Evolutionary conservation across 331 rosid genomes (phyloP).

Genomic region (Ulmus americana): DNA sequence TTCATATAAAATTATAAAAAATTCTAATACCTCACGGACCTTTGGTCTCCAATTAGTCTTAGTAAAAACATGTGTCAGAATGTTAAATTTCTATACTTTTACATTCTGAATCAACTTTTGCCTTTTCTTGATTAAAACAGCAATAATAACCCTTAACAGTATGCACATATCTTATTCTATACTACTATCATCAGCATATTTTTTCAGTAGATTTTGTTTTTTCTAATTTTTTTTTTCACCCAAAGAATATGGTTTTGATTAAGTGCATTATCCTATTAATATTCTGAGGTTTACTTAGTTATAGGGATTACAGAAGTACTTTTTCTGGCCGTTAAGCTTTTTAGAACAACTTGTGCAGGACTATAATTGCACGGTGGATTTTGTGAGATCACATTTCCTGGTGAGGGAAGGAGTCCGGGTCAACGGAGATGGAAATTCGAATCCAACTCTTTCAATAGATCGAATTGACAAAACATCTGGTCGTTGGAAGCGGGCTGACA

Average conservation of each 20-base stretch:
- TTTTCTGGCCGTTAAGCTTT: conserved; percentile 15
- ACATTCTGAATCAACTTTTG: background rate
- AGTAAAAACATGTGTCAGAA: too few relatives aligned
- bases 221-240: too few relatives aligned
- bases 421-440: conserved; percentile 62
- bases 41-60: too few relatives aligned
- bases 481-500: conserved; percentile 86
- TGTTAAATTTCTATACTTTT: background rate
- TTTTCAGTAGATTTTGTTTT: background rate
- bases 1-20: too few relatives aligned
- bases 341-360: conserved; percentile 57
- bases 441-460: conserved; percentile 85
- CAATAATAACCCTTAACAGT: conserved; percentile 2
- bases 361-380: conserved; percentile 65
- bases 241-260: too few relatives aligned
- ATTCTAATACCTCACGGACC: too few relatives aligned
- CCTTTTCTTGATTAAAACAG: background rate
- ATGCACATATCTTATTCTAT: background rate
- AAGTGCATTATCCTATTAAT: too few relatives aligned
- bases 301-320: conserved; percentile 7
- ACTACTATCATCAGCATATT: background rate
- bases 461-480: conserved; percentile 71
- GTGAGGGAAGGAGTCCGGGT: conserved; percentile 78
- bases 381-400: conserved; percentile 95
- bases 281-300: background rate